Evolutionary conservation across 1,284 basidiomycete genomes (phyloP).

Genomic region (Moniliella sp.): DNA sequence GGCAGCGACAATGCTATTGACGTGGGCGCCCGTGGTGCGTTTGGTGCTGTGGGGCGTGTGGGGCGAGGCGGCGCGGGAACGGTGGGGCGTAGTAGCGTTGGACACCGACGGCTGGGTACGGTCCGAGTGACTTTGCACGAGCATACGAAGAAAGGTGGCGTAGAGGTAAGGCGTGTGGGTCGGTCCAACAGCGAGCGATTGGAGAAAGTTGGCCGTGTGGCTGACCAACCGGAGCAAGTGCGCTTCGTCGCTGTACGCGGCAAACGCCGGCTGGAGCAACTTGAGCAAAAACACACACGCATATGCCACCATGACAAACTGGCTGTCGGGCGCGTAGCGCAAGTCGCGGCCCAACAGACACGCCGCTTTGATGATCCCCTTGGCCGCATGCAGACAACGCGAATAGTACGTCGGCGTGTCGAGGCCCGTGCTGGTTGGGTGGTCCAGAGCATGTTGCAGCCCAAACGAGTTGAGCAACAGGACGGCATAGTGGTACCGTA

Average conservation of each 20-base stretch:
- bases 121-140: conserved; percentile 14
- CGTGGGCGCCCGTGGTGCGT: background rate
- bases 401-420: conserved; percentile 19
- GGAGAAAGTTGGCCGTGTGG: conserved; percentile 48
- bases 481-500: conserved; percentile 19
- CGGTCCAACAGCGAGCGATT: conserved; percentile 21
- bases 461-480: conserved; percentile 64
- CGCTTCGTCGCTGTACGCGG: conserved; percentile 45
- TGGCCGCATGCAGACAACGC: conserved; percentile 16
- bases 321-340: conserved; percentile 67
- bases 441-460: conserved; percentile 69
- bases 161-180: conserved; percentile 27
- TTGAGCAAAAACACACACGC: conserved; percentile 44
- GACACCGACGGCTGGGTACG: conserved; percentile 10
- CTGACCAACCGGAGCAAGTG: conserved; percentile 52
- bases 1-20: background rate
- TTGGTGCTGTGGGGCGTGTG: conserved; percentile 2
- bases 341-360: conserved; percentile 37
- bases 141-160: conserved; percentile 17
- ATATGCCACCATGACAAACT: conserved; percentile 74
- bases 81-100: conserved; percentile 4
- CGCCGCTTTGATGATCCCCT: conserved; percentile 19
- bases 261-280: conserved; percentile 57
- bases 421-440: conserved; percentile 16
- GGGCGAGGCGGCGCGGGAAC: conserved; percentile 9